A percentile compares a stretch with the other conserved stretches of the same genome.
These are phyloP conservation scores for Ophiostoma montium DNA, from an alignment of 2,329 filamentous ascomycete genomes.

Conservation along the genomic window DNA sequence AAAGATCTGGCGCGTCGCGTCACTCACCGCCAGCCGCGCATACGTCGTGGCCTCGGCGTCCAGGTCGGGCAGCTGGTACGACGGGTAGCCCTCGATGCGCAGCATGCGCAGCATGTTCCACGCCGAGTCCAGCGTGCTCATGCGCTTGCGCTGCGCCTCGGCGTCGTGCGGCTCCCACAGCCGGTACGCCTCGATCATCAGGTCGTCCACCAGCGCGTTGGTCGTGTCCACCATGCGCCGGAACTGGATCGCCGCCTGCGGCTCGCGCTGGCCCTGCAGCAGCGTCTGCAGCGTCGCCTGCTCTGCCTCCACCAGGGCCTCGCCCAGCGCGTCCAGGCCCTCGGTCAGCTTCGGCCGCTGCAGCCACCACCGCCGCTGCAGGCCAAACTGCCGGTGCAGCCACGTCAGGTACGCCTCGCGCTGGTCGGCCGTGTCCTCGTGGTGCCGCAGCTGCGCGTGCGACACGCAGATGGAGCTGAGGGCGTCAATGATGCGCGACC, in stretches of 20 bases:
- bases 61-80: conserved; percentile 16
- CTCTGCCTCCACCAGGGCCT: conserved; percentile 9
- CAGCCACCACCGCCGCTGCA: conserved; percentile 9
- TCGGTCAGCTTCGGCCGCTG: conserved; percentile 4
- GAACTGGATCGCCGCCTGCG: conserved; percentile 18
- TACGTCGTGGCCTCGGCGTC: conserved; percentile 11
- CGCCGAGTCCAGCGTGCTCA: conserved; percentile 20
- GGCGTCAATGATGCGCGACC: conserved; percentile 3
- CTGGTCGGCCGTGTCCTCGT: not conserved
- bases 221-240: conserved; percentile 13
- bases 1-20: conserved; percentile 16
- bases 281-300: not conserved
- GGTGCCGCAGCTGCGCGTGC: not conserved
- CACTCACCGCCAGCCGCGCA: conserved; percentile 15
- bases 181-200: conserved; percentile 19
- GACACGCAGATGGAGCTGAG: conserved; percentile 10
- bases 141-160: conserved; percentile 9
- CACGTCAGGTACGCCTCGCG: conserved; percentile 8
- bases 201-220: conserved; percentile 18
- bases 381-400: conserved; percentile 10
- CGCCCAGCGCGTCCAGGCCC: conserved; percentile 4
- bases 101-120: conserved; percentile 20
- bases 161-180: conserved; percentile 13
- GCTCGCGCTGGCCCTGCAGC: conserved; percentile 14
- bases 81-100: conserved; percentile 21